These are phyloP conservation scores for Pseudoturritis turrita DNA, from an alignment of 345 rosid genomes.

Conservation along the genomic window DNA sequence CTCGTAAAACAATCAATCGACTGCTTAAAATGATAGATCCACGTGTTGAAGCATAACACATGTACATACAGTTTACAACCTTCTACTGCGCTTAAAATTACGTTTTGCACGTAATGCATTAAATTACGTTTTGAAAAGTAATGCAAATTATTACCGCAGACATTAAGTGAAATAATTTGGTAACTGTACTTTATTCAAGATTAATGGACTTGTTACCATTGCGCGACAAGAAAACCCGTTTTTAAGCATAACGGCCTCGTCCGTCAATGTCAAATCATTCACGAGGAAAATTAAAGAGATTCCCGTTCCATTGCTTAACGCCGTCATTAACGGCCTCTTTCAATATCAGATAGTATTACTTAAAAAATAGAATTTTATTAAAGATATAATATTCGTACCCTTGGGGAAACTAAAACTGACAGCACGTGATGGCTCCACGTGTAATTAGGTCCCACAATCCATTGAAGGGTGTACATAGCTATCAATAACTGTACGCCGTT, in stretches of 20 bases:
- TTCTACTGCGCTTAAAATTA: no score
- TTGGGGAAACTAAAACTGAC: slow-evolving; percentile 32
- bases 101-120: no score
- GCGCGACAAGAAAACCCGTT: slow-evolving; percentile 21
- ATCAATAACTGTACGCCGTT: slow-evolving; percentile 20
- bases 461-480: slow-evolving; percentile 5
- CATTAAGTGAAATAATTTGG: no score
- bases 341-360: slow-evolving; percentile 1
- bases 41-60: no score
- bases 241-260: slow-evolving; percentile 33
- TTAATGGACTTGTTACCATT: not conserved
- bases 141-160: no score
- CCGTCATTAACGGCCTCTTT: slow-evolving; percentile 28
- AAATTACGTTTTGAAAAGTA: no score
- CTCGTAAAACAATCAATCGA: no score
- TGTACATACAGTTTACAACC: no score
- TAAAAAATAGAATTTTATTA: not conserved
- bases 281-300: not conserved
- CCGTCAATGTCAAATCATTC: slow-evolving; percentile 32
- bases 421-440: slow-evolving; percentile 30
- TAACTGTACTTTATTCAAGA: no score
- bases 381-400: slow-evolving; percentile 22
- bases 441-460: slow-evolving; percentile 5
- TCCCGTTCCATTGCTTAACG: slow-evolving; percentile 20
- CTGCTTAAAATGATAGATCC: no score